Conservation (phyloP, 2,329 filamentous ascomycete genomes). For the Ophiognomonia clavigignenti-juglandacearum region DNA sequence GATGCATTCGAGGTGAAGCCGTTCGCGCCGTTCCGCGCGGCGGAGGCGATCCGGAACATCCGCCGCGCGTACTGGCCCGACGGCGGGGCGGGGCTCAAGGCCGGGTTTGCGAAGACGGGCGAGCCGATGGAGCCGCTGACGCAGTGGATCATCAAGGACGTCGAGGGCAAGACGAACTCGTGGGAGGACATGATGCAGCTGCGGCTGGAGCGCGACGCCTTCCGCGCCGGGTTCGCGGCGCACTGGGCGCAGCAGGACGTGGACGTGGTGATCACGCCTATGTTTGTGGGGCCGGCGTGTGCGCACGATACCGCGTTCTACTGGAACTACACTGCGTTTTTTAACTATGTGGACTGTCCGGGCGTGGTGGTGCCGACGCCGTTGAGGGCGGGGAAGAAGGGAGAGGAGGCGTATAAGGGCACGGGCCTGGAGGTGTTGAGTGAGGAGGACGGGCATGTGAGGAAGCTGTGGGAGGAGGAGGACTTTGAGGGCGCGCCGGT, state of each 20-base stretch:
- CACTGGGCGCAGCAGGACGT: slow-evolving; percentile 32
- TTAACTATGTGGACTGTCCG: slow-evolving; percentile 33
- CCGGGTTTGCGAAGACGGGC: slow-evolving; percentile 29
- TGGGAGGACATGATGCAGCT: slow-evolving; percentile 22
- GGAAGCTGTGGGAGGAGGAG: slow-evolving; percentile 26
- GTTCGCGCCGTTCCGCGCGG: slow-evolving; percentile 28
- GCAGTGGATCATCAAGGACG: slow-evolving; percentile 32
- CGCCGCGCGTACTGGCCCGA: slow-evolving; percentile 42
- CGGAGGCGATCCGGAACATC: slow-evolving; percentile 28
- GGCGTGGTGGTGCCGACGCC: slow-evolving; percentile 31
- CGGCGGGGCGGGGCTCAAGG: slow-evolving; percentile 28
- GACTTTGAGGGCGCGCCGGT: slow-evolving; percentile 30
- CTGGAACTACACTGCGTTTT: slow-evolving; percentile 34
- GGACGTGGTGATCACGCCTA: slow-evolving; percentile 31
- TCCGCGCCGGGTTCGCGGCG: slow-evolving; percentile 27
- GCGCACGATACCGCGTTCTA: slow-evolving; percentile 31
- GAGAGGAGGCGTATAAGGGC: slow-evolving; percentile 24
- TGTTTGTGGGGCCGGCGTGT: slow-evolving; percentile 32
- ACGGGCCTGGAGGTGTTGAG: slow-evolving; percentile 22
- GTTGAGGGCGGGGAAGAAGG: slow-evolving; percentile 23
- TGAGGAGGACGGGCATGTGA: slow-evolving; percentile 25
- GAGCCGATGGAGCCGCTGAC: slow-evolving; percentile 42
- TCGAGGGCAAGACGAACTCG: slow-evolving; percentile 20
- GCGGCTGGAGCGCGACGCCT: slow-evolving; percentile 25
- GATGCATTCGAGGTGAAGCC: slow-evolving; percentile 27